These are phyloP conservation scores for Hydnum rufescens DNA, from an alignment of 768 basidiomycete genomes.

Conservation along the genomic window DNA sequence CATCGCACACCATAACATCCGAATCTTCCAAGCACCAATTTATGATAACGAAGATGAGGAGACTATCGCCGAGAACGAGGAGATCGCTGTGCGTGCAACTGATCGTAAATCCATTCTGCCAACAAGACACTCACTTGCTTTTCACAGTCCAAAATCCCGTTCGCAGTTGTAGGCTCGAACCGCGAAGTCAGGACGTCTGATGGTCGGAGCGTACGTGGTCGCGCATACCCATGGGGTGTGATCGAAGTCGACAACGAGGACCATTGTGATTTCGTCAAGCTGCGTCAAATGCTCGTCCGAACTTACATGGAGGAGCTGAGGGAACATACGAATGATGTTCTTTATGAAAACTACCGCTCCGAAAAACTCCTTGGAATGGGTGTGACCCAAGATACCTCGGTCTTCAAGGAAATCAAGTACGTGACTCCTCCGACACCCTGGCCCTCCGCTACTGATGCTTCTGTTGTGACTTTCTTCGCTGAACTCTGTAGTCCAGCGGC, in stretches of 20 bases:
- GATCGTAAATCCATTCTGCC: neutral
- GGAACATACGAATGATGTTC: conserved; percentile 86
- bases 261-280: conserved; percentile 98
- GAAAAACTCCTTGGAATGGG: conserved; percentile 96
- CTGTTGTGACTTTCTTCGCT: conserved; percentile 5
- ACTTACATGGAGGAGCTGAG: conserved; percentile 99
- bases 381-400: conserved; percentile 88
- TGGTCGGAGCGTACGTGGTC: conserved; percentile 83
- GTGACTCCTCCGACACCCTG: conserved; percentile 17
- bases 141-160: conserved; percentile 75
- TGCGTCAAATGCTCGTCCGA: conserved; percentile 96
- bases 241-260: conserved; percentile 99
- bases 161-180: conserved; percentile 94
- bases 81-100: conserved; percentile 49
- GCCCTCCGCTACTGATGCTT: neutral
- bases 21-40: conserved; percentile 93
- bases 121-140: neutral
- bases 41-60: conserved; percentile 99
- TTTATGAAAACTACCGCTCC: conserved; percentile 97
- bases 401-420: conserved; percentile 99
- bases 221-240: conserved; percentile 94
- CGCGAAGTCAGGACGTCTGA: conserved; percentile 60
- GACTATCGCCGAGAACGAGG: conserved; percentile 90
- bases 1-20: conserved; percentile 87
- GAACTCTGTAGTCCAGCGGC: conserved; percentile 57